Evolutionary conservation across 2,329 filamentous ascomycete genomes (phyloP).

Genomic region (Sarocladium strictum): DNA sequence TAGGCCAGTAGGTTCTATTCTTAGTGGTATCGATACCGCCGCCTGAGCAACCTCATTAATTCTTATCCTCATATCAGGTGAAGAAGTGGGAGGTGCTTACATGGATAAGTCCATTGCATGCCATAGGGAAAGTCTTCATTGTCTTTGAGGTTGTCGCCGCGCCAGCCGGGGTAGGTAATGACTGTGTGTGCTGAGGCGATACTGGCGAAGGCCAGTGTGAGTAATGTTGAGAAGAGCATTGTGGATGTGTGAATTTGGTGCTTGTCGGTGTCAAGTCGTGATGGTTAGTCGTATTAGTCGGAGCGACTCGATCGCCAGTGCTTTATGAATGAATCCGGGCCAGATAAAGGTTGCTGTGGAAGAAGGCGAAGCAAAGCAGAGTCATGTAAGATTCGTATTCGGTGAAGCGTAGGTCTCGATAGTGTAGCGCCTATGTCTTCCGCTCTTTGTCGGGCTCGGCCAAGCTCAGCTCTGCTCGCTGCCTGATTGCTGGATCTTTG

Average conservation of each 20-base stretch:
- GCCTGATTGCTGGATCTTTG: neutral
- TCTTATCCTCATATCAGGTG: neutral
- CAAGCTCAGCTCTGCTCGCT: neutral
- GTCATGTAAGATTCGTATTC: neutral
- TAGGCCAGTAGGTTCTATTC: constrained; percentile 91
- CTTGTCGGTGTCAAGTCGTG: neutral
- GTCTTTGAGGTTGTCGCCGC: constrained; percentile 78
- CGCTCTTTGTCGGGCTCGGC: neutral
- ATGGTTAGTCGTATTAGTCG: neutral
- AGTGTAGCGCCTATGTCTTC: neutral
- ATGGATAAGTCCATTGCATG: constrained; percentile 95
- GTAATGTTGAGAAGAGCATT: constrained; percentile 40
- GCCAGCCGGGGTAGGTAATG: constrained; percentile 79
- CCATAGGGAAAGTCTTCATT: constrained; percentile 78
- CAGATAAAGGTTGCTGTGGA: neutral
- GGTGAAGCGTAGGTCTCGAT: neutral
- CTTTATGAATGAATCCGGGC: neutral
- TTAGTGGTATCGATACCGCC: constrained; percentile 71
- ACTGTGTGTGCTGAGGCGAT: constrained; percentile 67
- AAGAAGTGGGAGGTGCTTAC: constrained; percentile 45
- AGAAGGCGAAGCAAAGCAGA: neutral
- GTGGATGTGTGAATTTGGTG: constrained; percentile 16
- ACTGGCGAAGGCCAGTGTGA: constrained; percentile 38
- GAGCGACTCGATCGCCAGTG: neutral
- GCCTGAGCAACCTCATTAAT: constrained; percentile 45